Evolutionary conservation across 371 early-diverging fungal species (phyloP), one percentile per base, ranked within the genome.

Genomic region (Mortierella sp.): DNA sequence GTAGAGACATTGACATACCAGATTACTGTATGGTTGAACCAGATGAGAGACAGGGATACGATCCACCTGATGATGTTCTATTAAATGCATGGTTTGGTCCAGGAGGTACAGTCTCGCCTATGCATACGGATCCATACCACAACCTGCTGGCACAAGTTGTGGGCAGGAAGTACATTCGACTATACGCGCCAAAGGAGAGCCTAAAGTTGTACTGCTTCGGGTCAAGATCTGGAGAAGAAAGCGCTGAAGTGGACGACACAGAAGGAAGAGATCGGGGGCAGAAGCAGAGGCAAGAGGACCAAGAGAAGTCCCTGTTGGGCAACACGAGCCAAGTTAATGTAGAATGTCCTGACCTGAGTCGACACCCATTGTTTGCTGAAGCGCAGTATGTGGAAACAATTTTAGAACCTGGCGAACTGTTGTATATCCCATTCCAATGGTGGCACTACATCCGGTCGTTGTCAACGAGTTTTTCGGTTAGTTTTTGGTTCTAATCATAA

Each of bases 81-180:
- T 83, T 92, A 53, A 92, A 96, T 76, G 93, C 92, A 1, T 98
- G 98, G 98, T 88, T 98, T 74, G 98, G 98, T 0, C 97, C 97
- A 0, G 66, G 73, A 22, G 92, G 92, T 0, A 97, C 98, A 0
- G 87, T 95, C 0, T 95, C 97, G 5, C 97, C 98, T 1, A 83
- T 96, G 63, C 98, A 98, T 72, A 91, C 89, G 41, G 98, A 98
- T 74, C 92, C 92, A 0, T 89, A 92, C 63, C 89, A 95, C 72
- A 98, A 98, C 75, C 69, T 97, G 52, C 88, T 96, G 68, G 94
- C 93, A 1, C 97, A 97, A 83, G 94, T 96, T 8, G 94, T 94
- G 9, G 98, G 98, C 0, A 72, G 81, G 59, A 98, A 98, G 68
- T 93, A 95, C 58, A 69, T 96, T 21, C 84, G 92, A 28, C 77